These are phyloP conservation scores for Polygonum aviculare DNA, from an alignment of 148 eudicot genomes.

Conservation along the genomic window DNA sequence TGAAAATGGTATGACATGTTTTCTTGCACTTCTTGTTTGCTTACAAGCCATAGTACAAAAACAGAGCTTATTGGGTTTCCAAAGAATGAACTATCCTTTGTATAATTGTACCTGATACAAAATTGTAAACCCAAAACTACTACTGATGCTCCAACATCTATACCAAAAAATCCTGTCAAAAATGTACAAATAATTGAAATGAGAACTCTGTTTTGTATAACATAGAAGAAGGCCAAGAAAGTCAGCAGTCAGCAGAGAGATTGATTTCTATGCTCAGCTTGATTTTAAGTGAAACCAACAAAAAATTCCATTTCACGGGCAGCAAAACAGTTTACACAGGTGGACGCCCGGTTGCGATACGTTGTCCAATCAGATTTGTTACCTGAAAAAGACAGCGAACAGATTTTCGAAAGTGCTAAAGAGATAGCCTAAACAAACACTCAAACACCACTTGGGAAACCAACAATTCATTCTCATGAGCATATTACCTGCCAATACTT, in stretches of 20 bases:
- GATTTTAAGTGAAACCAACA: not conserved
- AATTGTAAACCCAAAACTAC: not conserved
- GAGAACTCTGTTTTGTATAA: not conserved
- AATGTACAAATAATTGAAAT: not conserved
- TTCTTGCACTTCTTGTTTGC: not conserved
- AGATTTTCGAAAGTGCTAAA: not conserved
- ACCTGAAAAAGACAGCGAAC: constrained; percentile 33
- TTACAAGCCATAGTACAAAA: not conserved
- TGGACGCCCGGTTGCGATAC: constrained; percentile 51
- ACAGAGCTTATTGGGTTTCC: not conserved
- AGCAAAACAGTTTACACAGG: constrained; percentile 28
- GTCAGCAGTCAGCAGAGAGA: not conserved
- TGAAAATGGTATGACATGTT: not conserved
- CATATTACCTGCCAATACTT: constrained; percentile 78
- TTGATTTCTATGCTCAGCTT: not conserved
- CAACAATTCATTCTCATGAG: not conserved
- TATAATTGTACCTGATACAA: not conserved
- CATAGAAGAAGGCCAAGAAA: not conserved
- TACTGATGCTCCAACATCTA: not conserved
- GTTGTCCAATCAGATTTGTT: constrained; percentile 55
- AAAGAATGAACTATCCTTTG: not conserved
- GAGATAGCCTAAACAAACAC: not conserved
- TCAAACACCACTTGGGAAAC: not conserved
- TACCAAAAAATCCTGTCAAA: constrained; percentile 3
- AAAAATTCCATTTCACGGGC: not conserved